Percentiles rank a stretch among this genome's conserved stretches.
Conservation (phyloP, 495 filamentous ascomycete species). For the Aspergillus ostianus region DNA sequence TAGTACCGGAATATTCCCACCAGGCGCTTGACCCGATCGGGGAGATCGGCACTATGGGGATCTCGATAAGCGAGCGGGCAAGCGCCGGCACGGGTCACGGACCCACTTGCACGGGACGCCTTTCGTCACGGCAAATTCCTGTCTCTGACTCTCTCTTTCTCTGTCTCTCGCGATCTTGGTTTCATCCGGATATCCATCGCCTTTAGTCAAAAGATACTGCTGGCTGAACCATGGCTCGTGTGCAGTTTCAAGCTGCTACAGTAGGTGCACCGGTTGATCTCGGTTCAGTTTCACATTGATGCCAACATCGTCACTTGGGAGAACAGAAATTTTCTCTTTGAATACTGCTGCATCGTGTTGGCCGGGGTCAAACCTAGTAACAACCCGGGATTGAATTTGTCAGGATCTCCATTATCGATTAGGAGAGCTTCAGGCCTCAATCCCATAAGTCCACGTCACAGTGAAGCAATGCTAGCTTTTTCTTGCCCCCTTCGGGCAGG, state of each 20-base stretch:
- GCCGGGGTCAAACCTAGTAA: background rate
- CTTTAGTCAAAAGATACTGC: background rate
- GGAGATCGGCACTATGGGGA: background rate
- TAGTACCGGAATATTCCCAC: background rate
- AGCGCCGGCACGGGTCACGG: background rate
- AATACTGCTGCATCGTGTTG: background rate
- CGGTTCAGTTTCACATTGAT: background rate
- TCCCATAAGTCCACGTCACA: background rate
- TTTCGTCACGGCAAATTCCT: background rate
- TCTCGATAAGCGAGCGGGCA: background rate
- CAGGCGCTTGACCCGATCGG: background rate
- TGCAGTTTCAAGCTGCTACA: background rate
- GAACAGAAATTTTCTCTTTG: background rate
- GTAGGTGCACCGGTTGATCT: background rate
- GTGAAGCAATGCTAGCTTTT: background rate
- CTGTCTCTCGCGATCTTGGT: background rate
- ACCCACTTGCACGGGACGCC: background rate
- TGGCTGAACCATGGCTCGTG: background rate
- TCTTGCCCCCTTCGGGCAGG: background rate
- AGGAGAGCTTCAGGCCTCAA: background rate
- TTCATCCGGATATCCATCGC: background rate
- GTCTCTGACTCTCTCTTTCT: background rate
- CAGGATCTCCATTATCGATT: background rate
- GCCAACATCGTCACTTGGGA: background rate
- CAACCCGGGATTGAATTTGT: constrained; percentile 1